These are phyloP conservation scores for Ceratobasidium sp. DNA, from an alignment of 1,284 basidiomycete species.

Conservation along the genomic window DNA sequence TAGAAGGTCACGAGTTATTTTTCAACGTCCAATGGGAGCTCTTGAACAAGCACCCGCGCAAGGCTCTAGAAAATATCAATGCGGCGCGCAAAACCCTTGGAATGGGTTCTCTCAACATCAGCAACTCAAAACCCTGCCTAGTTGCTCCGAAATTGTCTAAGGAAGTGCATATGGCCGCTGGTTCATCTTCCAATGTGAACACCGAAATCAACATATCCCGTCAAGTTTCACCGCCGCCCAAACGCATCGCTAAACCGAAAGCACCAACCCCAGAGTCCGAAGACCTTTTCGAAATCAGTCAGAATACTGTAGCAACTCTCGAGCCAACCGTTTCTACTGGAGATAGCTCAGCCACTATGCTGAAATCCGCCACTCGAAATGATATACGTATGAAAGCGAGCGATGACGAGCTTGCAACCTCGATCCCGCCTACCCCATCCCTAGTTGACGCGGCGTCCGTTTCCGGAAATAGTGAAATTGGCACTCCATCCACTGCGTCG, in stretches of 20 bases:
- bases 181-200: background rate
- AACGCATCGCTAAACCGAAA: background rate
- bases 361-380: background rate
- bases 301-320: background rate
- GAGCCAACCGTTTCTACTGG: background rate
- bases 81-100: background rate
- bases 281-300: background rate
- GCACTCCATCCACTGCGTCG: background rate
- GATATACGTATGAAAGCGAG: no score
- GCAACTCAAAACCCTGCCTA: background rate
- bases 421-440: background rate
- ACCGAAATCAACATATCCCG: background rate
- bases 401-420: background rate
- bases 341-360: background rate
- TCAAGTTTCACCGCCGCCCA: background rate
- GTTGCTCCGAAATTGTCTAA: background rate
- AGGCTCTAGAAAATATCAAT: background rate
- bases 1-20: background rate
- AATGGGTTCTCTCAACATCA: background rate
- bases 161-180: background rate
- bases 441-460: background rate
- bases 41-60: background rate
- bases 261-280: background rate
- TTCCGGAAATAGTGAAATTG: background rate
- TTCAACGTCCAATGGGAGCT: slow-evolving; percentile 1